Base-by-base conservation (phyloP, 2,329 filamentous ascomycete species). In the Rutstroemia sp. region DNA sequence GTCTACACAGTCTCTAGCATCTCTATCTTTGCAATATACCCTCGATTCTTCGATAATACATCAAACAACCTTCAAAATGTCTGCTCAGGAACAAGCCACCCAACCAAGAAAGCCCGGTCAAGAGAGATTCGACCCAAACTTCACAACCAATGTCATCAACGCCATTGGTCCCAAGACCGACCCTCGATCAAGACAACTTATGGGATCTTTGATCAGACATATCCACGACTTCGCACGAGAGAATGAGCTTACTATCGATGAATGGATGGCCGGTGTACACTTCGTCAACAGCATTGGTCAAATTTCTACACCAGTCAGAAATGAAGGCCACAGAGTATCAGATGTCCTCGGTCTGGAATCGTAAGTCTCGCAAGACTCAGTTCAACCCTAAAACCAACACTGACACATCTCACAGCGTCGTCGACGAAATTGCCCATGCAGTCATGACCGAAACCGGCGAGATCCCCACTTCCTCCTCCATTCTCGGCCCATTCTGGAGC, bases 401-500 rank as follows among this genome's bases (percentile, higher is more conserved):
- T 56, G 17, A 53, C 25, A 48, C 30, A n/a, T 23, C 16, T 30
- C 17, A 21, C 5, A 84, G 81, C 9, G 76, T 86, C 53, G 81
- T 85, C 58, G 83, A 86, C 56, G 84, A 87, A 56, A 68, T 68
- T 48, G 58, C 61, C 30, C 61, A 66, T 57, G 60, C 60, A 17
- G 45, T 63, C n/a, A 52, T 63, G 48, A 59, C 60, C 42, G 65
- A 66, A 9, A 40, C 56, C 30, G 60, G 59, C 54, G 21, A 57
- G 19, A 48, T 27, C 16, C 61, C 64, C 17, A 67, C 63, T 5
- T 65, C 88, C 2, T 88, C 87, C 4, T 84, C 89, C 42, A 90
- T 95, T 62, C 79, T 95, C 0, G 90, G 90, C 0, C 90, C 90
- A 1, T 95, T 95, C 74, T 95, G 88, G 81, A 80, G 88, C 5